Evolutionary conservation across 2,329 filamentous ascomycete genomes (phyloP).

Genomic region (Drechslera avenae): DNA sequence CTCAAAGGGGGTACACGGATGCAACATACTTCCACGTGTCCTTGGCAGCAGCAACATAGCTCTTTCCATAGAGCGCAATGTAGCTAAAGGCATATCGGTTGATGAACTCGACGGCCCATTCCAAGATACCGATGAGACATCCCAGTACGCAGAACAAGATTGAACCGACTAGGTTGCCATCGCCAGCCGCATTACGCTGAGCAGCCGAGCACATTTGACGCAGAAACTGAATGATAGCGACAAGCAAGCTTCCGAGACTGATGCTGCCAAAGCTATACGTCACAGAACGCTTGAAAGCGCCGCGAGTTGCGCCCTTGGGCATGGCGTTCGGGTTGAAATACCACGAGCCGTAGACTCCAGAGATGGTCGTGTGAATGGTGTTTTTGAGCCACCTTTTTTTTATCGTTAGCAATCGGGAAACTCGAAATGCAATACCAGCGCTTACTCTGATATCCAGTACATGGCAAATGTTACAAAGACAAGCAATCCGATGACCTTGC

Average conservation of each 20-base stretch:
- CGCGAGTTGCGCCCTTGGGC: slow-evolving; percentile 78
- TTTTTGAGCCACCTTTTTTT: slow-evolving; percentile 75
- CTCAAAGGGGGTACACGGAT: background rate
- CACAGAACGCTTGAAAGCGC: slow-evolving; percentile 78
- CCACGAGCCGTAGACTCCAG: slow-evolving; percentile 90
- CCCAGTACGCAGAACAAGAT: slow-evolving; percentile 76
- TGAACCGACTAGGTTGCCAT: slow-evolving; percentile 70
- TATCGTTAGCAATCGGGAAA: slow-evolving; percentile 55
- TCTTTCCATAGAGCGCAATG: slow-evolving; percentile 89
- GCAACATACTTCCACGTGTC: slow-evolving; percentile 73
- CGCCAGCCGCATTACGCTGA: slow-evolving; percentile 64
- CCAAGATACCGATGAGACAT: slow-evolving; percentile 75
- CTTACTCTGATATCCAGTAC: slow-evolving; percentile 84
- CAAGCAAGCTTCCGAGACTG: slow-evolving; percentile 80
- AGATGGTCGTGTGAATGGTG: slow-evolving; percentile 84
- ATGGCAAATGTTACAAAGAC: slow-evolving; percentile 88
- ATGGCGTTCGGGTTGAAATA: slow-evolving; percentile 77
- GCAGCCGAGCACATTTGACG: slow-evolving; percentile 83
- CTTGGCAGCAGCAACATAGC: slow-evolving; percentile 85
- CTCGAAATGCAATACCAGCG: slow-evolving; percentile 1
- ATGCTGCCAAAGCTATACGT: slow-evolving; percentile 95
- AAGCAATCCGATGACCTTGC: slow-evolving; percentile 80
- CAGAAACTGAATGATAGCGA: slow-evolving; percentile 85
- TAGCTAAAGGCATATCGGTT: slow-evolving; percentile 94
- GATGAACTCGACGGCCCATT: slow-evolving; percentile 87